phyloP scores from a whole-genome alignment of 2,329 filamentous ascomycete genomes.

The Ceratocystis colombiana region DNA sequence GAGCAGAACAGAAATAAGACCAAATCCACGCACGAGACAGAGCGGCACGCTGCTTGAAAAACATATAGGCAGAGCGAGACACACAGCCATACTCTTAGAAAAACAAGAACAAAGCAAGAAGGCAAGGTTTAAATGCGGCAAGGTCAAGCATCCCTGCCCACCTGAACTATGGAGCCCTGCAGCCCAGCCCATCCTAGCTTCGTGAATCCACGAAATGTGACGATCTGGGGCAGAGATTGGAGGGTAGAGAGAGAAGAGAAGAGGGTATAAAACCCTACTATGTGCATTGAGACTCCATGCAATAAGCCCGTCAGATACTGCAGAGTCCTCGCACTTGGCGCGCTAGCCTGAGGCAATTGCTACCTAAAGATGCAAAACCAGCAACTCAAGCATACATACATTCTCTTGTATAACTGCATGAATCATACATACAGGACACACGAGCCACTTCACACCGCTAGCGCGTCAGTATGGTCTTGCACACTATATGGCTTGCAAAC shows the following conservation, averaged over 20 bases:
- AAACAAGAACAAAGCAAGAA: not conserved
- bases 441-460: constrained; percentile 8
- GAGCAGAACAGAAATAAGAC: not conserved
- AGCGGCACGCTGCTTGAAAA: not conserved
- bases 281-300: not conserved
- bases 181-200: constrained; percentile 1
- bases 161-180: constrained; percentile 17
- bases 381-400: not conserved
- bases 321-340: not conserved
- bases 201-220: not conserved
- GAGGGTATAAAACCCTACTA: not conserved
- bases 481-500: not conserved
- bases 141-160: constrained; percentile 5
- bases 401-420: not conserved
- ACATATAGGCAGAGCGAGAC: not conserved
- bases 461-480: not conserved
- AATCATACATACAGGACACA: not conserved
- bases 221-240: not conserved
- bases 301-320: not conserved
- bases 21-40: not conserved
- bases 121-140: not conserved
- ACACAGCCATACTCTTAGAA: not conserved
- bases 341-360: not conserved
- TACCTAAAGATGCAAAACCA: constrained; percentile 2
- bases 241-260: not conserved